phyloP scores from a whole-genome alignment of 805 yeast species.

The Yarrowia bubula region DNA sequence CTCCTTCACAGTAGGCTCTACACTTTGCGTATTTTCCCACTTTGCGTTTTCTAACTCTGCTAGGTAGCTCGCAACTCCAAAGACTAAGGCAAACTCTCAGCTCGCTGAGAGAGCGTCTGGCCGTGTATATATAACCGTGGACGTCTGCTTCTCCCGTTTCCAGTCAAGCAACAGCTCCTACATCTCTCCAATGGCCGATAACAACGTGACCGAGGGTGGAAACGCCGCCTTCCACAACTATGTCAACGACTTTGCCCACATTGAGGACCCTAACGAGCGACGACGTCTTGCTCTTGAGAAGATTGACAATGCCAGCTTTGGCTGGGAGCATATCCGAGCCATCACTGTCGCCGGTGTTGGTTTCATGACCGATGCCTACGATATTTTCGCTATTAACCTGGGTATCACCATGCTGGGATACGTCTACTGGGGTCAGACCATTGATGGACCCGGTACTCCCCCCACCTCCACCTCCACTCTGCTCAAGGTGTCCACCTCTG shows the following conservation, averaged over 20 bases:
- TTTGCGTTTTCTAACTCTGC: background rate
- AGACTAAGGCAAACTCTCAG: conserved; percentile 10
- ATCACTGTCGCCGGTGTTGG: conserved; percentile 90
- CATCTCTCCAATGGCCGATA: conserved; percentile 6
- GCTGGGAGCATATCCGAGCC: conserved; percentile 58
- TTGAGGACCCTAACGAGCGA: conserved; percentile 57
- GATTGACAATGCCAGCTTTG: conserved; percentile 55
- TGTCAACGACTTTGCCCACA: conserved; percentile 52
- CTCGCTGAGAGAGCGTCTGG: background rate
- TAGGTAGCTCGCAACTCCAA: conserved; percentile 1
- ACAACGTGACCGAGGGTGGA: conserved; percentile 43
- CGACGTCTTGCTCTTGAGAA: conserved; percentile 59
- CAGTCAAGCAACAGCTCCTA: background rate
- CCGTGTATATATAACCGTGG: background rate
- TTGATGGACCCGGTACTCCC: conserved; percentile 42
- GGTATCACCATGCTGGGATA: conserved; percentile 75
- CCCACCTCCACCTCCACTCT: conserved; percentile 74
- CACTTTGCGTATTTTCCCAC: background rate
- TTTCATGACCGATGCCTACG: conserved; percentile 89
- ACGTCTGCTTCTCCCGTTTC: background rate
- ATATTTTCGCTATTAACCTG: conserved; percentile 84
- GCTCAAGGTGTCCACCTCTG: conserved; percentile 84
- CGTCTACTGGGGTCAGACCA: conserved; percentile 64
- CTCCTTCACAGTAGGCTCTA: too few species aligned
- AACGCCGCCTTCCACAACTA: conserved; percentile 60